phyloP scores from a whole-genome alignment of 805 yeast species.

The Ogataea kodamae region DNA sequence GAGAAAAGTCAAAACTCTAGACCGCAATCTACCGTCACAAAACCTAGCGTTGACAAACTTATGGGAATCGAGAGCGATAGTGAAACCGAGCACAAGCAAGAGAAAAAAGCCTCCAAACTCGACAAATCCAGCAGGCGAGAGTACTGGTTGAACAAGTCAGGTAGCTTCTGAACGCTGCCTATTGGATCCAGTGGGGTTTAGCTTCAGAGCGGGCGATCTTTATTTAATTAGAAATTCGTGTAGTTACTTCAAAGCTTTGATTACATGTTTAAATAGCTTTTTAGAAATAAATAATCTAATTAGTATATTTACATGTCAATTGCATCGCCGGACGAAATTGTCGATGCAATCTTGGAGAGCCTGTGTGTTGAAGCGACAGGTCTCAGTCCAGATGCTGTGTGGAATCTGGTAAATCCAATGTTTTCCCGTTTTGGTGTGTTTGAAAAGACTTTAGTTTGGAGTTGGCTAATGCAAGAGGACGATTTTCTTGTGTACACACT shows the following conservation, averaged over 20 bases:
- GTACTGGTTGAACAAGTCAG: conserved; percentile 38
- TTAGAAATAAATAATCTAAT: conserved; percentile 5
- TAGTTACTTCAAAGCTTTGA: too few species aligned
- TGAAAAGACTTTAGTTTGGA: conserved; percentile 34
- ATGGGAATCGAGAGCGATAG: conserved; percentile 24
- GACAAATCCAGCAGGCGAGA: conserved; percentile 25
- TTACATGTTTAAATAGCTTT: too few species aligned
- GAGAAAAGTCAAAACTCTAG: conserved; percentile 24
- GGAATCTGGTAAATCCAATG: conserved; percentile 29
- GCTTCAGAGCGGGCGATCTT: too few species aligned
- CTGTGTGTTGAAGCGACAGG: conserved; percentile 37
- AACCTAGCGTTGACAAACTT: conserved; percentile 21
- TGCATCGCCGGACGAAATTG: conserved; percentile 35
- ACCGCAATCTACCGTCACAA: not conserved
- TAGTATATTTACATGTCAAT: conserved; percentile 9
- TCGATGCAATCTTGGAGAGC: conserved; percentile 31
- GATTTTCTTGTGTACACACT: conserved; percentile 22
- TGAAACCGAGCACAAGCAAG: conserved; percentile 19
- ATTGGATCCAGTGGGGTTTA: too few species aligned
- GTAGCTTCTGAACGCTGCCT: too few species aligned
- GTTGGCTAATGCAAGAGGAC: conserved; percentile 34
- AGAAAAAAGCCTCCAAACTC: conserved; percentile 7
- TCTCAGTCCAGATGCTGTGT: conserved; percentile 29
- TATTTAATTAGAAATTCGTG: too few species aligned
- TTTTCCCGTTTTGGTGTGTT: conserved; percentile 28